These are phyloP conservation scores for Boletus rubescentipes DNA, from an alignment of 768 basidiomycete species.

Conservation along the genomic window DNA sequence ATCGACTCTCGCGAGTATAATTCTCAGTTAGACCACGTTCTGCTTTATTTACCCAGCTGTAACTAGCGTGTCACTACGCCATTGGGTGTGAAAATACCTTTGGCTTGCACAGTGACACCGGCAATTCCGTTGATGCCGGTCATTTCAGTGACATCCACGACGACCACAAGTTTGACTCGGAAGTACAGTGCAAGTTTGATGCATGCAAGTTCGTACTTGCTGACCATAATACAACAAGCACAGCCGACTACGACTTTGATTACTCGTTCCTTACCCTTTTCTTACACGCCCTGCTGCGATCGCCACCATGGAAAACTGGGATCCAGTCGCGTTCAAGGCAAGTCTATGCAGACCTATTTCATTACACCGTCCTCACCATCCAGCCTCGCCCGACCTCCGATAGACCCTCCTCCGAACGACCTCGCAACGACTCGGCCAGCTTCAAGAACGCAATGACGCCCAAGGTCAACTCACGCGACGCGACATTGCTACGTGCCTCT, in stretches of 20 bases:
- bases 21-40: no score
- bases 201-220: neutral
- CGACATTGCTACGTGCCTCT: conserved; percentile 67
- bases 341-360: conserved; percentile 1
- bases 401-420: conserved; percentile 65
- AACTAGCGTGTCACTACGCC: no score
- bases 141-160: neutral
- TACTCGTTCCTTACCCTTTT: neutral
- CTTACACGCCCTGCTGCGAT: neutral
- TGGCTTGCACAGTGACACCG: no score
- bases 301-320: conserved; percentile 29
- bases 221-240: neutral
- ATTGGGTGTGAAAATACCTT: no score
- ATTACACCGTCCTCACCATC: neutral
- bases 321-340: conserved; percentile 32
- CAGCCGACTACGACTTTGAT: neutral
- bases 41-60: no score
- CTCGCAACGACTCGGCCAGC: conserved; percentile 63
- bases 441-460: conserved; percentile 69
- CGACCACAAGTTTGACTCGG: neutral
- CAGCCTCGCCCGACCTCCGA: neutral
- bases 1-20: no score
- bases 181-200: neutral
- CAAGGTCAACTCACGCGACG: conserved; percentile 58
- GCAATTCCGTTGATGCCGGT: neutral